Percentiles rank a stretch among this genome's conserved stretches.
phyloP scores from a whole-genome alignment of 768 basidiomycete genomes.

The Trametes cinnabarina region DNA sequence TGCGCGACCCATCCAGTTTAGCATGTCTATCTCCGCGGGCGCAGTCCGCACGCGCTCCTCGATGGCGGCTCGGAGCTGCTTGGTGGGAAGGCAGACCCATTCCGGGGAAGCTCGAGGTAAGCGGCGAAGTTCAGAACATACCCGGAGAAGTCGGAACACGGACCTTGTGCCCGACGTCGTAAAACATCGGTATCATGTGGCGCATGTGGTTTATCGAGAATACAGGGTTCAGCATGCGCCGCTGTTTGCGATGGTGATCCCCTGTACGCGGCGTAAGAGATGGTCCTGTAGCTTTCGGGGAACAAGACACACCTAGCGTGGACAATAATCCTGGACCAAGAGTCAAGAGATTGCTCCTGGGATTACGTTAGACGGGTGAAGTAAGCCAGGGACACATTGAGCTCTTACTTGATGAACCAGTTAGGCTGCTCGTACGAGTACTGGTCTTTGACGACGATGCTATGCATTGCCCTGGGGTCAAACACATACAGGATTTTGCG shows the following conservation, averaged over 20 bases:
- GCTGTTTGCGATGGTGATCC: conserved; percentile 26
- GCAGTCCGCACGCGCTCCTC: conserved; percentile 9
- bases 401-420: conserved; percentile 44
- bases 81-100: neutral
- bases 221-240: conserved; percentile 29
- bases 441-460: conserved; percentile 48
- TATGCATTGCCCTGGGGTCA: conserved; percentile 49
- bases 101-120: neutral
- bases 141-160: conserved; percentile 6
- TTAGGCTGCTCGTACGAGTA: conserved; percentile 47
- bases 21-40: conserved; percentile 25
- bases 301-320: conserved; percentile 13
- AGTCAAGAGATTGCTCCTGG: conserved; percentile 20
- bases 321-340: conserved; percentile 18
- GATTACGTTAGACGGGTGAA: neutral
- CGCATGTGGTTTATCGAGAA: conserved; percentile 28
- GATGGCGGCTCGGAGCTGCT: conserved; percentile 22
- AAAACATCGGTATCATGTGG: conserved; percentile 26
- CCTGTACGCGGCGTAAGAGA: conserved; percentile 11
- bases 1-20: conserved; percentile 26
- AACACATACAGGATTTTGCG: conserved; percentile 36
- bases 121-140: conserved; percentile 3
- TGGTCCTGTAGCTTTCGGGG: neutral
- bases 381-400: neutral
- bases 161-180: conserved; percentile 24